Conservation (phyloP, 768 basidiomycete genomes). For the Saitozyma podzolica region DNA sequence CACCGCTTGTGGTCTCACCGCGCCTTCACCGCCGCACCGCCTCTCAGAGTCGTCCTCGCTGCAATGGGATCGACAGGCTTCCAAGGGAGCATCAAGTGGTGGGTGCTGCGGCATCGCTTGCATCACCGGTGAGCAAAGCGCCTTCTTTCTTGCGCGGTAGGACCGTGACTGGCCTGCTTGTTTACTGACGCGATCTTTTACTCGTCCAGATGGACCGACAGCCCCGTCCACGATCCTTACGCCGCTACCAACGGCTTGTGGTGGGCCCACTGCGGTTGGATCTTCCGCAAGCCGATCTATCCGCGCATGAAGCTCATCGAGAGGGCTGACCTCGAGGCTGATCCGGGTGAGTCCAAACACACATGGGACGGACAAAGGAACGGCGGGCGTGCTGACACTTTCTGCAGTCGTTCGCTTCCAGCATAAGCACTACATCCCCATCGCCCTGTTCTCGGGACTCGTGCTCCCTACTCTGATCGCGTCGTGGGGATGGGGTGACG, state of each 20-base stretch:
- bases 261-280: too few relatives aligned
- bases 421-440: too few relatives aligned
- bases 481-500: too few relatives aligned
- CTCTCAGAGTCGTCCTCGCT: constrained; percentile 64
- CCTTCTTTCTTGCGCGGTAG: too few relatives aligned
- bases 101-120: too few relatives aligned
- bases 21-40: constrained; percentile 64
- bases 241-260: too few relatives aligned
- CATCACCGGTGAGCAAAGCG: constrained; percentile 61
- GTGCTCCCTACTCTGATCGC: too few relatives aligned
- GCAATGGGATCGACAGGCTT: constrained; percentile 70
- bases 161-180: neutral
- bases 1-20: too few relatives aligned
- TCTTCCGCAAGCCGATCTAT: too few relatives aligned
- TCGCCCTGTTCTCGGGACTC: too few relatives aligned
- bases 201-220: constrained; percentile 61
- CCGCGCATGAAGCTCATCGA: constrained; percentile 68
- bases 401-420: constrained; percentile 64
- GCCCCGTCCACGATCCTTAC: too few relatives aligned
- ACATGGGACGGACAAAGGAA: too few relatives aligned
- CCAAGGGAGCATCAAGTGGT: constrained; percentile 80
- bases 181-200: constrained; percentile 62
- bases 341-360: constrained; percentile 65
- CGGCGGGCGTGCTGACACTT: neutral
- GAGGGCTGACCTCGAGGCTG: constrained; percentile 66